Base-by-base conservation (phyloP, 2,329 filamentous ascomycete genomes). In the Monosporascus sp. region DNA sequence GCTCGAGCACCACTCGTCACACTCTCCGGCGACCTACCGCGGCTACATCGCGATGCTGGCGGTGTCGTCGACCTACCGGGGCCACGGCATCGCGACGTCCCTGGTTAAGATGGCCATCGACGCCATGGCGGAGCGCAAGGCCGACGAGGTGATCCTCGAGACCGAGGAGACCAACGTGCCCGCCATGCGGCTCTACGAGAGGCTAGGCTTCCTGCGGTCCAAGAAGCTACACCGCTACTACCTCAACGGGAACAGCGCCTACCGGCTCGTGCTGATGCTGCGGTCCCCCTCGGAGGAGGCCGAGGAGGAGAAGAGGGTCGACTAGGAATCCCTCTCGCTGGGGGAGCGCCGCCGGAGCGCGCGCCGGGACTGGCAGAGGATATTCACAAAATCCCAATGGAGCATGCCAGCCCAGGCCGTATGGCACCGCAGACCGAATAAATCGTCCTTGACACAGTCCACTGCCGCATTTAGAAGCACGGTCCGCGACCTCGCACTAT, bases 11-110 rank as follows among this genome's bases (percentile, higher is more conserved):
- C 94, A 99, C 72, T 83, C 89, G 22, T 89, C 88, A 6, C 91
- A 93, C 58, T 92, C 91, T 2, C 75, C 81, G 1, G 74, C 82
- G 2, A 86, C 84, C 0, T 78, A 91, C 58, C 84, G 94, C 57
- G 94, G 94, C 53, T 99, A 99, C 73, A 97, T 99, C 62, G 94
- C 94, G 65, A 99, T 99, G 94, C 80, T 99, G 43, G 94, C 94
- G n/a, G 92, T 96, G 5, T 83, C 86, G 44, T 84, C 90, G 39
- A 76, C 84, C 25, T 87, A 90, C 64, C 85, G 94, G 22, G 91
- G 92, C 6, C 83, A 85, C 58, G 93, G 94, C 1, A 91, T 99
- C 54, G 94, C 89, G 1, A 96, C 91, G 0, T 85, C 85, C 41
- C 79, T 99, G 9, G 94, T 99, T n/a, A 83, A 87, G 58, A 85